phyloP scores from a whole-genome alignment of 768 basidiomycete genomes.

The Pleurotus tuoliensis region DNA sequence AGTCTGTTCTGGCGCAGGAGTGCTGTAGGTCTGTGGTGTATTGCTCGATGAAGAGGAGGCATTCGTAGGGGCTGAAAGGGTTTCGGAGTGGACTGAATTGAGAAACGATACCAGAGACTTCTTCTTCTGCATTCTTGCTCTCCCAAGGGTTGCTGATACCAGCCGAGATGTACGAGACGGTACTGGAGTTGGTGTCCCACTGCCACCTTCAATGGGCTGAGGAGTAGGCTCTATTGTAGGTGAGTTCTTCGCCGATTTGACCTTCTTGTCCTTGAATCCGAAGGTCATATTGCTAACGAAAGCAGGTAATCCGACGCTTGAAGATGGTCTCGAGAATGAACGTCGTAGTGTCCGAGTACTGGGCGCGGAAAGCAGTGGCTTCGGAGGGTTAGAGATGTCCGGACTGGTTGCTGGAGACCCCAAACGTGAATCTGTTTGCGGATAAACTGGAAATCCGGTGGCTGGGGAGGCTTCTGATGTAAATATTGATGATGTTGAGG shows the following conservation, averaged over 20 bases:
- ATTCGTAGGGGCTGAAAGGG: neutral
- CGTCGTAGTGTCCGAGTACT: neutral
- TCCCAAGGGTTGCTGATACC: slow-evolving; percentile 1
- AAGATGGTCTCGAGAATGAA: slow-evolving; percentile 3
- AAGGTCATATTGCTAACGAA: slow-evolving; percentile 5
- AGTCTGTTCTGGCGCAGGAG: neutral
- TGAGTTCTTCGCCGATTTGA: slow-evolving; percentile 1
- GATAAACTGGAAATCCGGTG: slow-evolving; percentile 5
- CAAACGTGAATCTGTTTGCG: slow-evolving; percentile 1
- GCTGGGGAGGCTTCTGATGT: slow-evolving; percentile 2
- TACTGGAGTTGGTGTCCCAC: neutral
- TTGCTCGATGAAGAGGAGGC: slow-evolving; percentile 4
- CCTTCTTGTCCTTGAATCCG: slow-evolving; percentile 9
- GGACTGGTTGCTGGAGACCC: slow-evolving; percentile 2
- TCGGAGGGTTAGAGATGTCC: neutral
- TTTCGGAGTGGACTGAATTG: slow-evolving; percentile 11
- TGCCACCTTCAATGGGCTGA: neutral
- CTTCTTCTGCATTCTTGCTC: slow-evolving; percentile 28
- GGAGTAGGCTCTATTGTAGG: neutral
- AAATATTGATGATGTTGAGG: neutral
- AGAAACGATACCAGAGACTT: slow-evolving; percentile 34
- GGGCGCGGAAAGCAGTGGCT: slow-evolving; percentile 1
- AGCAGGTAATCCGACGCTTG: slow-evolving; percentile 7
- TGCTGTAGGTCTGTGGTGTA: neutral
- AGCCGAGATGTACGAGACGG: slow-evolving; percentile 1